A percentile compares a stretch with the other conserved stretches of the same genome.
phyloP scores from a whole-genome alignment of 2,329 filamentous ascomycete species.

The Conoideocrella luteorostrata region DNA sequence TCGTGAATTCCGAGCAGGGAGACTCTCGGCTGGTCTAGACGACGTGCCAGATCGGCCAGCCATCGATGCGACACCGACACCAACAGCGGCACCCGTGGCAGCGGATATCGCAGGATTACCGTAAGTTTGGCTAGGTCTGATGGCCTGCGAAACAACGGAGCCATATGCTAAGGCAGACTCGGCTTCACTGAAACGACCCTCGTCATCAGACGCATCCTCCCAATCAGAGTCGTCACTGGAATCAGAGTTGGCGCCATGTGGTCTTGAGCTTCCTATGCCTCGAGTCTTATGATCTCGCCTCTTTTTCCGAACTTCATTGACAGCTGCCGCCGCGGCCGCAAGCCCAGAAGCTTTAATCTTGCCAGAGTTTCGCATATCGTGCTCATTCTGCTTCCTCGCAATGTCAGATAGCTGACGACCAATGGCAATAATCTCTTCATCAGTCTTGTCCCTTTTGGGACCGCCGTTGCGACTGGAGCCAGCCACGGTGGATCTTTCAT shows the following conservation, averaged over 20 bases:
- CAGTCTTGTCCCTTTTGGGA: constrained; percentile 34
- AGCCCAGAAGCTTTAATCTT: constrained; percentile 18
- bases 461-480: constrained; percentile 4
- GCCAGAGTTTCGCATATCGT: constrained; percentile 39
- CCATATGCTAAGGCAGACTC: constrained; percentile 35
- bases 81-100: constrained; percentile 27
- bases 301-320: constrained; percentile 35
- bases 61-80: constrained; percentile 14
- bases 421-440: constrained; percentile 52
- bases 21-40: constrained; percentile 5
- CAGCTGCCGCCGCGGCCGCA: constrained; percentile 33
- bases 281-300: constrained; percentile 28
- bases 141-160: constrained; percentile 17
- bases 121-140: constrained; percentile 12
- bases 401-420: constrained; percentile 49
- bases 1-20: constrained; percentile 18
- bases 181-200: constrained; percentile 28
- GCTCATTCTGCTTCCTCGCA: constrained; percentile 43
- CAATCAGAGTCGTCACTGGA: constrained; percentile 46
- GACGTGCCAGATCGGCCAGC: constrained; percentile 3
- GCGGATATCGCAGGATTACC: constrained; percentile 12
- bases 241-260: constrained; percentile 22
- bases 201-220: constrained; percentile 49
- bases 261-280: constrained; percentile 35
- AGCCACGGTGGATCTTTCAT: constrained; percentile 2